Evolutionary conservation across 73 alveolate genomes (phyloP).

Genomic region (Tetrahymena elliotti): DNA sequence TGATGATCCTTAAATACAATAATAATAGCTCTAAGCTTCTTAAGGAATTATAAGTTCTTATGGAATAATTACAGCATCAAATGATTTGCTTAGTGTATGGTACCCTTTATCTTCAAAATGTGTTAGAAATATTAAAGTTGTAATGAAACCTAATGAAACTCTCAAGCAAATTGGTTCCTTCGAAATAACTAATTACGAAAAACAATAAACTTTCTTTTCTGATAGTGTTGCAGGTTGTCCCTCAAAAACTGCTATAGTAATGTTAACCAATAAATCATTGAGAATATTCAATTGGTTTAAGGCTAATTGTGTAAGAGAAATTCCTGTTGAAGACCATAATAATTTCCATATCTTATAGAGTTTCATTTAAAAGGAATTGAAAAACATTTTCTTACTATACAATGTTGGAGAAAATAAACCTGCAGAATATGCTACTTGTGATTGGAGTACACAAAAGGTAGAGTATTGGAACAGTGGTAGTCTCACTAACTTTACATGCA

Average conservation of each 20-base stretch:
- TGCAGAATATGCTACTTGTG: background rate
- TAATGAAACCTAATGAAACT: background rate
- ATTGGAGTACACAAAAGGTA: background rate
- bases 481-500: background rate
- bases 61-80: background rate
- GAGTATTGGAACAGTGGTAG: constrained; percentile 1
- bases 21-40: background rate
- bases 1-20: background rate
- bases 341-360: background rate
- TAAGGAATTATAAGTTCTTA: background rate
- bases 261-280: background rate
- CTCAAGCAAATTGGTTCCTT: background rate
- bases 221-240: background rate
- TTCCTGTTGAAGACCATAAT: background rate
- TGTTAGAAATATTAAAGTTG: background rate
- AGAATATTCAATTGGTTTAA: background rate
- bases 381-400: background rate
- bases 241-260: background rate
- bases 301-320: background rate
- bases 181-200: background rate
- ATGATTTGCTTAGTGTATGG: background rate
- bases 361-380: background rate
- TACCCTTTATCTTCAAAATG: background rate
- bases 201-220: background rate
- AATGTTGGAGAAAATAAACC: background rate